Evolutionary conservation across 2,329 filamentous ascomycete species (phyloP).

Genomic region (Cercospora sojina): DNA sequence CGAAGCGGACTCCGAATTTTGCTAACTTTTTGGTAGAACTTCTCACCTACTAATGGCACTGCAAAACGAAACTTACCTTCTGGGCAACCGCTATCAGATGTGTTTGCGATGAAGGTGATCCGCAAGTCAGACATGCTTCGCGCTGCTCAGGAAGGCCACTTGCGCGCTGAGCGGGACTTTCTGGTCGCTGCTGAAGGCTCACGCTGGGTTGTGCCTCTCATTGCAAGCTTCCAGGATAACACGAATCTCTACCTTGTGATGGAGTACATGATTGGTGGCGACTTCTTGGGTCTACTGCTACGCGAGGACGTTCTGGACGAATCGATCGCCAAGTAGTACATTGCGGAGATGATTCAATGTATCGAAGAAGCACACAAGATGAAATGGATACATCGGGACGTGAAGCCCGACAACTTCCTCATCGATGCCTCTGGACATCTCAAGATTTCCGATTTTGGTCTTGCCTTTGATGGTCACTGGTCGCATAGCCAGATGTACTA

Average conservation of each 20-base stretch:
- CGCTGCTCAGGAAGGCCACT: slow-evolving; percentile 86
- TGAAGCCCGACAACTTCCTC: slow-evolving; percentile 97
- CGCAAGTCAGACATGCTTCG: slow-evolving; percentile 89
- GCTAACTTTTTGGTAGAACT: slow-evolving; percentile 5
- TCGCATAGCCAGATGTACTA: slow-evolving; percentile 86
- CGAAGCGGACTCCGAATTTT: not conserved
- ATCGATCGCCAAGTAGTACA: slow-evolving; percentile 75
- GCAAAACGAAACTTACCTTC: slow-evolving; percentile 31
- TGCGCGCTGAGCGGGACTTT: slow-evolving; percentile 89
- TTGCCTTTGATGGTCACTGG: slow-evolving; percentile 96
- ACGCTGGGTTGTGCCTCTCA: slow-evolving; percentile 82
- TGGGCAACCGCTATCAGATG: slow-evolving; percentile 50
- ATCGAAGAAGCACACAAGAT: slow-evolving; percentile 89
- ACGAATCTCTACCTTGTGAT: slow-evolving; percentile 88
- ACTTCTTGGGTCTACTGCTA: slow-evolving; percentile 84
- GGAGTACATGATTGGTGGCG: slow-evolving; percentile 97
- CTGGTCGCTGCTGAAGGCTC: slow-evolving; percentile 86
- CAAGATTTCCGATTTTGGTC: slow-evolving; percentile 93
- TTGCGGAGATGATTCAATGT: slow-evolving; percentile 93
- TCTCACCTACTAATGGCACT: slow-evolving; percentile 30
- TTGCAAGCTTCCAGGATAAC: slow-evolving; percentile 85
- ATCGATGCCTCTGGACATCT: slow-evolving; percentile 85
- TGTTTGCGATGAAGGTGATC: slow-evolving; percentile 97
- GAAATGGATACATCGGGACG: slow-evolving; percentile 88
- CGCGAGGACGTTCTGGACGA: slow-evolving; percentile 82